phyloP scores from a whole-genome alignment of 1,139 yeast species.

The Yamadazyma sp. region DNA sequence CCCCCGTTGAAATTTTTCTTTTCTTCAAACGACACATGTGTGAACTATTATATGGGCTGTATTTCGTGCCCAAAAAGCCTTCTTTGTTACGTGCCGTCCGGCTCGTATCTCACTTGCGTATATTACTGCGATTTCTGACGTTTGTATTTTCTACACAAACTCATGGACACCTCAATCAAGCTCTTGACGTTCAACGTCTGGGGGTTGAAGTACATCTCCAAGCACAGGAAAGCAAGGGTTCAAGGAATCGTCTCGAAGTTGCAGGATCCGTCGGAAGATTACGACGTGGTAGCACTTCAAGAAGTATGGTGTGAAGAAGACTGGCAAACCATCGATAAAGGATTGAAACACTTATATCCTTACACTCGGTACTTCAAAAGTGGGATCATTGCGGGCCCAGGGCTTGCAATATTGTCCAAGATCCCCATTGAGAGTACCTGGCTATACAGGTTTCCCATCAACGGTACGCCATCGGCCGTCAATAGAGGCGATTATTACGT shows the following conservation, averaged over 20 bases:
- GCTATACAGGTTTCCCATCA: constrained; percentile 81
- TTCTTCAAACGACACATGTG: too few relatives aligned
- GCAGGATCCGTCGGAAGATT: constrained; percentile 49
- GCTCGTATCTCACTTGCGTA: too few relatives aligned
- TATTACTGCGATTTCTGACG: neutral
- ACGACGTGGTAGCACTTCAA: constrained; percentile 86
- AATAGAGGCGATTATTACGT: constrained; percentile 97
- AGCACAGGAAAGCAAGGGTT: constrained; percentile 61
- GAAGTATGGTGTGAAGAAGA: constrained; percentile 91
- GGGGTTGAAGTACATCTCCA: constrained; percentile 88
- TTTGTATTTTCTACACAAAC: neutral
- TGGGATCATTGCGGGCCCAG: constrained; percentile 92
- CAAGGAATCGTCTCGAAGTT: constrained; percentile 71
- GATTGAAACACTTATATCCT: constrained; percentile 54
- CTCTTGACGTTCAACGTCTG: constrained; percentile 75
- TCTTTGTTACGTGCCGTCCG: too few relatives aligned
- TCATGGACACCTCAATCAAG: constrained; percentile 26
- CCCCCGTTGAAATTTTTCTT: too few relatives aligned
- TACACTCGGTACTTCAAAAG: constrained; percentile 70
- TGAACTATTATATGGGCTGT: too few relatives aligned
- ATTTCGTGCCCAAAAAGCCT: too few relatives aligned
- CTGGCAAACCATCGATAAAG: constrained; percentile 60
- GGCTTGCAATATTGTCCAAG: constrained; percentile 79
- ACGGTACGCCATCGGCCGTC: constrained; percentile 93
- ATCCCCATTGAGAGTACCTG: constrained; percentile 80